Base-by-base conservation (phyloP, 108 stramenopile genomes). In the Aureococcus anophagefferens region DNA sequence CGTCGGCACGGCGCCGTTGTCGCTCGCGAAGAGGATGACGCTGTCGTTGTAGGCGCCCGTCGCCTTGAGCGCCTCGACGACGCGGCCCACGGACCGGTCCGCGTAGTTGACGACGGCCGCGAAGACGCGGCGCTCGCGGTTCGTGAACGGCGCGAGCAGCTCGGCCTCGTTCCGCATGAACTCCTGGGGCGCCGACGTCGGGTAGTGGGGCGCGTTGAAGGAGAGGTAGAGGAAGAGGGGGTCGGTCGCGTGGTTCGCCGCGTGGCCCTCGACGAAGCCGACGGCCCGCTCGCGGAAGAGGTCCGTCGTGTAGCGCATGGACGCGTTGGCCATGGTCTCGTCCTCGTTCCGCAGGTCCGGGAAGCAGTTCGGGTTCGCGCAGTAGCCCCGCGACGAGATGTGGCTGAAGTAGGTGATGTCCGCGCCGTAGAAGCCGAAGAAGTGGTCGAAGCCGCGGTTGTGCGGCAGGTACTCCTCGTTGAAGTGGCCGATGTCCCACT, bases 401-500 rank as follows among this genome's bases (percentile, higher is more conserved):
- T 46, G 46, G 46, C 17, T 17, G 46, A 15, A 64, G 30, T 64
- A 64, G 30, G 28, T 11, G 25, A n/a, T 29, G 16, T 64, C n/a
- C 30, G 16, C 64, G 28, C 13, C 9, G 44, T 34, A 31, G 34
- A 17, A 67, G 21, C 73, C 73, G 40, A 51, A 68, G 44, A 30
- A 67, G 33, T 30, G 16, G 35, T 76, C 62, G 45, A 76, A 76
- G 35, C 75, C 75, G 29, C 75, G 75, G 15, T 11, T 34, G 5
- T 33, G 11, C 15, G 75, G 75, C n/a, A 76, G 45, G 35, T 67
- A 37, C 5, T 69, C 63, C 9, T 13, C 35, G 16, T 35, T 66
- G 67, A 9, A 13, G 46, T 46, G 46, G 32, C 73, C 73, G n/a
- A 76, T 36, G 35, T 76, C 51, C 75, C 75, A 76, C 35, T 76